Conservation (phyloP, 2,329 filamentous ascomycete species). For the Sporothrix sp. region DNA sequence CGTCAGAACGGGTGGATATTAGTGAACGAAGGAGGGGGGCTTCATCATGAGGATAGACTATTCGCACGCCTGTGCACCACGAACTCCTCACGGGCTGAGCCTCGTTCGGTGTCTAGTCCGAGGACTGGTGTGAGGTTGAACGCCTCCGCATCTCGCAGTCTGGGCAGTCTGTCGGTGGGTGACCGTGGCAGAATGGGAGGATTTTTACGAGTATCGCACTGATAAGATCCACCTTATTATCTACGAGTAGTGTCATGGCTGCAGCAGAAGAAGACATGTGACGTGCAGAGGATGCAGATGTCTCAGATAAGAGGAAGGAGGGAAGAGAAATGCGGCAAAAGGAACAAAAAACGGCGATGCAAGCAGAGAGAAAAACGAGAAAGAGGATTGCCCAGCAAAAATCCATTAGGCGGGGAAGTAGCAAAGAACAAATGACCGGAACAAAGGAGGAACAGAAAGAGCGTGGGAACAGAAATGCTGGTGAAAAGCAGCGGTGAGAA, state of each 20-base stretch:
- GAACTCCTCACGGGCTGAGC: neutral
- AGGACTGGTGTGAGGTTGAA: neutral
- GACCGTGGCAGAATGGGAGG: too few relatives aligned
- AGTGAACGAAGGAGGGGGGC: too few relatives aligned
- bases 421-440: neutral
- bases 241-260: neutral
- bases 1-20: too few relatives aligned
- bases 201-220: too few relatives aligned
- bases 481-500: neutral
- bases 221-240: too few relatives aligned
- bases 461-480: neutral
- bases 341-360: neutral
- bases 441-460: neutral
- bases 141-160: neutral
- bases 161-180: too few relatives aligned
- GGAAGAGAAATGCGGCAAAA: neutral
- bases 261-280: too few relatives aligned
- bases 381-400: too few relatives aligned
- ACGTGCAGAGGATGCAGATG: neutral
- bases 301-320: constrained; percentile 5
- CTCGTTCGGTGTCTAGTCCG: neutral
- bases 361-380: neutral
- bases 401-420: neutral
- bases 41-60: too few relatives aligned
- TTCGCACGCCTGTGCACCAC: too few relatives aligned